Percentiles rank a stretch among this genome's conserved stretches.
Evolutionary conservation across 2,329 filamentous ascomycete species (phyloP).

Genomic region (Paraphoma chrysanthemicola): DNA sequence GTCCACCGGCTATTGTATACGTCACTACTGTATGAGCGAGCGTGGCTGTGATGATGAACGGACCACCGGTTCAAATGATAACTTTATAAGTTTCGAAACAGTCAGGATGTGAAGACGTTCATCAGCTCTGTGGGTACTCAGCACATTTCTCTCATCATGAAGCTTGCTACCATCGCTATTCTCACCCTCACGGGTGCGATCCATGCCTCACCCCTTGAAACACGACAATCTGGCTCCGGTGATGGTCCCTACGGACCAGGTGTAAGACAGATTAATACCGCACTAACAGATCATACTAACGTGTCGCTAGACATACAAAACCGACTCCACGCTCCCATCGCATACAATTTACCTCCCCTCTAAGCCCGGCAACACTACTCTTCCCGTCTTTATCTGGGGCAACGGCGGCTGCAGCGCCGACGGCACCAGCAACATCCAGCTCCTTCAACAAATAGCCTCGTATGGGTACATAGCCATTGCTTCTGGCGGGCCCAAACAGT

Average conservation of each 20-base stretch:
- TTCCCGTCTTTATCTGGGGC: conserved; percentile 33
- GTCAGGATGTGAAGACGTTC: neutral
- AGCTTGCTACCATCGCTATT: neutral
- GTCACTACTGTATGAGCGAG: neutral
- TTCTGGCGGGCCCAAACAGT: conserved; percentile 15
- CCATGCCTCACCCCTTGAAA: neutral
- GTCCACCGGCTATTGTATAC: neutral
- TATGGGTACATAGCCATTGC: conserved; percentile 29
- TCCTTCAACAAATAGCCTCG: conserved; percentile 25
- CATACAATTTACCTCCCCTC: conserved; percentile 21
- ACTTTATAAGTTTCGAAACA: neutral
- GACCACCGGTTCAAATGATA: neutral
- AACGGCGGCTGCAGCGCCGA: conserved; percentile 31
- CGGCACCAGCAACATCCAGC: conserved; percentile 12
- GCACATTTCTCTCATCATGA: neutral
- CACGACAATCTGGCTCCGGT: neutral
- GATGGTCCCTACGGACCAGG: neutral
- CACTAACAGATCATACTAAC: neutral
- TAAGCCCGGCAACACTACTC: conserved; percentile 8
- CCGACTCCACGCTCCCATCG: conserved; percentile 11
- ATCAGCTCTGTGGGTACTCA: neutral
- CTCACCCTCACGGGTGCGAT: neutral
- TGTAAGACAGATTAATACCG: neutral
- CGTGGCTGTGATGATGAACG: neutral
- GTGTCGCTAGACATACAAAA: conserved; percentile 4